These are phyloP conservation scores for Sequoia sempervirens DNA, from an alignment of 75 land plant genomes.

Conservation along the genomic window DNA sequence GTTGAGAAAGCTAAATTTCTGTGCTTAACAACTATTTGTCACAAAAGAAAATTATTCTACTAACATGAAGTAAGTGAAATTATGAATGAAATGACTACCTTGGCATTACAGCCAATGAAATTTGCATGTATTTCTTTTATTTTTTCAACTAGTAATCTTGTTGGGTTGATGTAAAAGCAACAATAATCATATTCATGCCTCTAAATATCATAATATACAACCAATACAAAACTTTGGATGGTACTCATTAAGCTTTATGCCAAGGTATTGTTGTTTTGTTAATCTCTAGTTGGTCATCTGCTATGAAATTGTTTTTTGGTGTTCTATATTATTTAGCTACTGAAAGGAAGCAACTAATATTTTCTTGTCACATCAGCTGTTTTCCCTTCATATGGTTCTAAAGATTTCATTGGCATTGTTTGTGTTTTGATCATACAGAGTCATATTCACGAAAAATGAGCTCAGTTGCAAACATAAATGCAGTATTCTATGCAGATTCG, in stretches of 20 bases:
- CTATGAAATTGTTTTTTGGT: neutral
- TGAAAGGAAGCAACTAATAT: neutral
- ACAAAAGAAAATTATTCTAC: neutral
- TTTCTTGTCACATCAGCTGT: neutral
- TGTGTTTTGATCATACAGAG: neutral
- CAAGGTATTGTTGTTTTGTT: neutral
- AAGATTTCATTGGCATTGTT: neutral
- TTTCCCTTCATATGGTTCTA: neutral
- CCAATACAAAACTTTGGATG: neutral
- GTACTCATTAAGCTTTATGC: neutral
- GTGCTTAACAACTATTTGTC: neutral
- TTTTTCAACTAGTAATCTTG: neutral
- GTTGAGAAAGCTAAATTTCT: neutral
- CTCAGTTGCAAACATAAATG: constrained; percentile 30
- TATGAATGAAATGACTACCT: neutral
- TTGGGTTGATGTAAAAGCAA: neutral
- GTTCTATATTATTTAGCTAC: neutral
- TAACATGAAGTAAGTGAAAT: neutral
- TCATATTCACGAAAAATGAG: neutral
- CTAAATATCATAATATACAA: neutral
- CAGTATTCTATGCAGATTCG: constrained; percentile 73
- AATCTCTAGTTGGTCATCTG: neutral
- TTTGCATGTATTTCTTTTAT: neutral
- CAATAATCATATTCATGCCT: neutral
- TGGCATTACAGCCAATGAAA: neutral